Percentiles rank a stretch among this genome's conserved stretches.
These are phyloP conservation scores for Acacia pycnantha DNA, from an alignment of 331 rosid species.

Conservation along the genomic window DNA sequence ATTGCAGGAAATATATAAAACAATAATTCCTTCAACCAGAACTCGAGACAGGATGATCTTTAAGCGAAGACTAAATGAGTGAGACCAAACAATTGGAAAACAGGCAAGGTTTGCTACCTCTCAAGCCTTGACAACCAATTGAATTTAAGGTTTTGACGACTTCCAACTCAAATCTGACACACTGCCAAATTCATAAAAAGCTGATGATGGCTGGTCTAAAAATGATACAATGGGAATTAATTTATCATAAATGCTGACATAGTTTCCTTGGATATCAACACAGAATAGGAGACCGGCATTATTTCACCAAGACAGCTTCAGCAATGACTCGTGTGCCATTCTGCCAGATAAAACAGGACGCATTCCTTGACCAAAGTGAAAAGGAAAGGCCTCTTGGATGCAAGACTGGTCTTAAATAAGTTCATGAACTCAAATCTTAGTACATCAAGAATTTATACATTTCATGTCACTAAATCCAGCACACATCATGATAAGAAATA, in stretches of 20 bases:
- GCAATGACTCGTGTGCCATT: not conserved
- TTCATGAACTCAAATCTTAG: not conserved
- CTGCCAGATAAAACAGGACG: conserved; percentile 2
- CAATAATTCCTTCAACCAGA: not conserved
- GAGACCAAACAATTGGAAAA: not conserved
- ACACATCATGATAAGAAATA: conserved; percentile 6
- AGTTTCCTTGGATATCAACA: not conserved
- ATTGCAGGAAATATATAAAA: not conserved
- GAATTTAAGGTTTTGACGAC: conserved; percentile 29
- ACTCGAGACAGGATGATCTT: conserved; percentile 17
- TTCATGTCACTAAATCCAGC: not conserved
- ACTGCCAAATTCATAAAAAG: conserved; percentile 30
- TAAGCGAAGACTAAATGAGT: conserved; percentile 2
- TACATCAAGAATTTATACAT: not conserved
- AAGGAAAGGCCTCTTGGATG: not conserved
- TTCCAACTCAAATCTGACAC: conserved; percentile 30
- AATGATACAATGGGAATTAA: conserved; percentile 8
- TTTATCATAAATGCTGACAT: not conserved
- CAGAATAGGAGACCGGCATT: not conserved
- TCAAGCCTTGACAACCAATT: conserved; percentile 25
- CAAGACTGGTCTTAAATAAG: not conserved
- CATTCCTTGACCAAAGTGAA: conserved; percentile 20
- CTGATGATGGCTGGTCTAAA: not conserved
- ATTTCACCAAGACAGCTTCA: conserved; percentile 2
- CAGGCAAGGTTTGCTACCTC: conserved; percentile 38